Conservation (phyloP, 2,329 filamentous ascomycete species). For the Aspergillus brasiliensis region DNA sequence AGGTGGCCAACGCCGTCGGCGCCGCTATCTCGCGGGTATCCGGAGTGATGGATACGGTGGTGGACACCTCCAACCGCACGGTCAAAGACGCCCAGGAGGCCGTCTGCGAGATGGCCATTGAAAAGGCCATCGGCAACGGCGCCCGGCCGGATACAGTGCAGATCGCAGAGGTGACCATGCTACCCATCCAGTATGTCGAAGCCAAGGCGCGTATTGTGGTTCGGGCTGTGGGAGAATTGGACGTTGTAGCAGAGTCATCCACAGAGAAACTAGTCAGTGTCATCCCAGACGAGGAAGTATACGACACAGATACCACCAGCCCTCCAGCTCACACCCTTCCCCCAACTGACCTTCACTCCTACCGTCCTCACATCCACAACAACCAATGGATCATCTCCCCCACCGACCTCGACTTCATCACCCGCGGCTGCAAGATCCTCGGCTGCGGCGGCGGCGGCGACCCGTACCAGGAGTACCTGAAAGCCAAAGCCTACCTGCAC, state of each 20-base stretch:
- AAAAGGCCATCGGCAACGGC: slow-evolving; percentile 4
- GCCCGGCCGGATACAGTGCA: slow-evolving; percentile 32
- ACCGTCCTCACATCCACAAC: slow-evolving; percentile 22
- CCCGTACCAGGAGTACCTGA: slow-evolving; percentile 14
- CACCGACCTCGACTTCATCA: slow-evolving; percentile 16
- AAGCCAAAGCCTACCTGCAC: background rate
- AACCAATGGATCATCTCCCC: slow-evolving; percentile 16
- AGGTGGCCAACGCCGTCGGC: slow-evolving; percentile 66
- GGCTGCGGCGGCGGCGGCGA: slow-evolving; percentile 15
- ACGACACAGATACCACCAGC: background rate
- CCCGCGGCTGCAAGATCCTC: slow-evolving; percentile 18
- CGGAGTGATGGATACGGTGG: slow-evolving; percentile 29
- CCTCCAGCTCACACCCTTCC: too few species aligned
- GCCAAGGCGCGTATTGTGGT: slow-evolving; percentile 29
- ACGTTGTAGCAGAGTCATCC: background rate
- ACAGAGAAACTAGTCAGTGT: slow-evolving; percentile 26
- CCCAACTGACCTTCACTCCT: slow-evolving; percentile 15
- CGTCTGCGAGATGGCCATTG: background rate
- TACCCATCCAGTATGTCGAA: slow-evolving; percentile 42
- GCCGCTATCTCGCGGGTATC: slow-evolving; percentile 65
- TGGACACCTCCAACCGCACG: slow-evolving; percentile 8
- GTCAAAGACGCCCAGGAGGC: slow-evolving; percentile 23
- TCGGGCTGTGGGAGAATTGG: slow-evolving; percentile 35
- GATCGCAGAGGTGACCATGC: slow-evolving; percentile 39
- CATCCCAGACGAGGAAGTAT: background rate